These are phyloP conservation scores for Rubia peregrina DNA, from an alignment of 305 asterid species.

Conservation along the genomic window DNA sequence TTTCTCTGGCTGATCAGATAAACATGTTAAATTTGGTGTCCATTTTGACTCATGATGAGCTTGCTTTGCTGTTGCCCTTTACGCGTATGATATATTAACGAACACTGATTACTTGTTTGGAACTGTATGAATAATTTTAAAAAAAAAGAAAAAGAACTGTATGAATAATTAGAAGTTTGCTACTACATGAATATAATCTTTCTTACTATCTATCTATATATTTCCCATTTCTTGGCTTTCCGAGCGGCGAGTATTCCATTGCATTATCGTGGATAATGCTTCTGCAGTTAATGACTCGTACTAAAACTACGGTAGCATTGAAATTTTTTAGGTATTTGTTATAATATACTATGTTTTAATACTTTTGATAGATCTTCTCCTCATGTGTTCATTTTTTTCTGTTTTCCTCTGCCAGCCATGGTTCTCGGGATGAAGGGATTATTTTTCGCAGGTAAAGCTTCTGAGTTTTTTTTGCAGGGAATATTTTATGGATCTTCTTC, in stretches of 20 bases:
- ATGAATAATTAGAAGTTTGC: not conserved
- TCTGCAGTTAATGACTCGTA: not conserved
- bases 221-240: not conserved
- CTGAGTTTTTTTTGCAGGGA: not conserved
- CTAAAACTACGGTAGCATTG: too few species aligned
- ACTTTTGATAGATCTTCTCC: constrained; percentile 12
- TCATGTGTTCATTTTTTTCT: constrained; percentile 14
- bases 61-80: not conserved
- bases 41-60: not conserved
- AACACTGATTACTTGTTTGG: not conserved
- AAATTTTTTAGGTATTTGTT: too few species aligned
- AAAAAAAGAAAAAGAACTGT: too few species aligned
- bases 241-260: not conserved
- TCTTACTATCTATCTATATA: not conserved
- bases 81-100: not conserved
- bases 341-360: not conserved
- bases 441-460: constrained; percentile 54
- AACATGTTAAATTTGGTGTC: not conserved
- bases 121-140: too few species aligned
- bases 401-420: constrained; percentile 33
- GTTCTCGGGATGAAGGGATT: constrained; percentile 71
- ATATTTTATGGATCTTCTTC: constrained; percentile 16
- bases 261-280: not conserved
- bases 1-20: constrained; percentile 2
- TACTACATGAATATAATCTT: not conserved